Evolutionary conservation across 495 filamentous ascomycete genomes (phyloP), one percentile per base, ranked within the genome.

Genomic region (Neurospora sp.): DNA sequence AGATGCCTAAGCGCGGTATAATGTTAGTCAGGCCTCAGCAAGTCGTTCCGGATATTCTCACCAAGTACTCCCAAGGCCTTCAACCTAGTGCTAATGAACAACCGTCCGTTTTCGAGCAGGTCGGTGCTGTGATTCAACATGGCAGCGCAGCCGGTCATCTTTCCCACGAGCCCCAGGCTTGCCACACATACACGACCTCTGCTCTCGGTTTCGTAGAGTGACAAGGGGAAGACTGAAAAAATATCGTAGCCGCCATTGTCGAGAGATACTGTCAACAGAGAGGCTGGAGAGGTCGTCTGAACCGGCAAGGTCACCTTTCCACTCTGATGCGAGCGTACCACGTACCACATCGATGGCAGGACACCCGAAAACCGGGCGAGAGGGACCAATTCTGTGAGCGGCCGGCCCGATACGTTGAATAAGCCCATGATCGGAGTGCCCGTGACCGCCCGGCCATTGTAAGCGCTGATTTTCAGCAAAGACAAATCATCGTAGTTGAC

Each of bases 91-190:
- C 89, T 87, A 20, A 94, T 80, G 18, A 89, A 81, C 38, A 97
- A 80, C 46, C 83, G 80, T 4, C 92, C 90, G 59, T 88, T 90
- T 37, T 88, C 82, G 11, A 87, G 82, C 9, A 89, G 76, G 35
- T 83, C 85, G 16, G 89, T 86, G n/a, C 86, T 84, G 14, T 84
- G 90, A 10, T 79, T 82, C 2, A 91, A 77, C 16, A 98, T 84
- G 0, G 93, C 96, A 0, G 92, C 94, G 3, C 90, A 89, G 9
- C 94, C 96, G 3, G 94, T 93, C 91, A 98, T 96, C 79, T 97
- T 97, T 18, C 87, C 92, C 31, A 97, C 75, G 4, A 99, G 83
- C 11, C 96, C 96, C 3, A 99, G 81, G n/a, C 91, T 88, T 1
- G 91, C 91, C 14, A 93, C 75, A 72, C 76, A 77, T 5, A 84